Evolutionary conservation across 2,329 filamentous ascomycete genomes (phyloP), one percentile per base, ranked within the genome.

Genomic region (Calonectria fujianensis): DNA sequence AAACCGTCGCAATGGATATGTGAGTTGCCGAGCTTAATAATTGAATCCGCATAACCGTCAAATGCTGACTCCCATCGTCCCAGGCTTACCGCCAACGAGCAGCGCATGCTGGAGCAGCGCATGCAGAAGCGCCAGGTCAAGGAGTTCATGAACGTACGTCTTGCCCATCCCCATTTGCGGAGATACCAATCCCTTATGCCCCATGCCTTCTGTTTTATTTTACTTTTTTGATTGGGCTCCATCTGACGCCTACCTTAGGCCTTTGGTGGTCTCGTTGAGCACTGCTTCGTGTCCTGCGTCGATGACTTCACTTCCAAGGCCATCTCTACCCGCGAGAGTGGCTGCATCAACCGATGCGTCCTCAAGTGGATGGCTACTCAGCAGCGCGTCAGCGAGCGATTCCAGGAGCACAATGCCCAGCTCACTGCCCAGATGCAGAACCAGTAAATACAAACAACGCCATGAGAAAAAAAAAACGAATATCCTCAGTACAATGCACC

Each of bases 91-190:
- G 85, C 90, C 82, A 86, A 92, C 82, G 96, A 98, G 90, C 95
- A 97, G 90, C 94, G 95, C 88, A 95, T 97, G 90, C 94, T 99
- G 84, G 94, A 98, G 87, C 88, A 92, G 88, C 95, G 97, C 87
- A 96, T 99, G 92, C 96, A 98, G 90, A 94, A 95, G 88, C 97
- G 97, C 88, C 97, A 99, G 88, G 95, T 99, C 91, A 98, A 98
- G 89, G 96, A 98, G 85, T 98, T 99, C 85, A 98, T 98, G 94
- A 94, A 92, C 82, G 97, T 98, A 91, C 81, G 95, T 90, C 72
- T 48, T 72, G 11, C 61, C 68, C 67, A 67, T 66, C 39, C 74
- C 63, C 73, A 31, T 16, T n/a, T 18, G 35, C 54, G 37, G 13
- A 13, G 14, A 35, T 9, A 27, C 9, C 71, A 24, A 39, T 45